Evolutionary conservation across 768 basidiomycete genomes (phyloP).

Genomic region (Flagelloscypha sp.): DNA sequence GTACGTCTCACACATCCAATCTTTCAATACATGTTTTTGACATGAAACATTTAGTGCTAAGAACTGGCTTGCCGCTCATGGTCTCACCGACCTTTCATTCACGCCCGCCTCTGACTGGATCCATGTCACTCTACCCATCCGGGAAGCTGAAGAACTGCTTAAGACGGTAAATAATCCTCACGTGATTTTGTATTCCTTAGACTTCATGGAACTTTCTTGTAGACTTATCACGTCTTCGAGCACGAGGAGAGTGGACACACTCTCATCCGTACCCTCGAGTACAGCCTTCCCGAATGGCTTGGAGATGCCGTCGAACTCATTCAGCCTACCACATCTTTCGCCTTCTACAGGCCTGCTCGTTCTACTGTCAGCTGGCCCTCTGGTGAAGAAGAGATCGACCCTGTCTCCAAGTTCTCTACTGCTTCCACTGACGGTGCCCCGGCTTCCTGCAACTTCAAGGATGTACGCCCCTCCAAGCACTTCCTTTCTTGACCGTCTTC

Average conservation of each 20-base stretch:
- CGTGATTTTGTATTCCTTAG: too few relatives aligned
- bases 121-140: slow-evolving; percentile 12
- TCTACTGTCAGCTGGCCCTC: slow-evolving; percentile 1
- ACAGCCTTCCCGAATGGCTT: slow-evolving; percentile 18
- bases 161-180: too few relatives aligned
- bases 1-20: slow-evolving; percentile 9
- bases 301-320: slow-evolving; percentile 17
- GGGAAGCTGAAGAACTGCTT: slow-evolving; percentile 17
- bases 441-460: slow-evolving; percentile 7
- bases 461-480: slow-evolving; percentile 9
- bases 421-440: not conserved
- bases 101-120: slow-evolving; percentile 21
- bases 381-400: slow-evolving; percentile 4
- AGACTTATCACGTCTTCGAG: slow-evolving; percentile 13
- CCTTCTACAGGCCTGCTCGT: slow-evolving; percentile 2
- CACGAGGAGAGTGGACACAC: slow-evolving; percentile 13
- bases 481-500: too few relatives aligned
- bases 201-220: too few relatives aligned
- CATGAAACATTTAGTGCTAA: slow-evolving; percentile 13
- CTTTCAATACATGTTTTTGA: slow-evolving; percentile 10
- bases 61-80: slow-evolving; percentile 16
- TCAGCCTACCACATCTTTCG: slow-evolving; percentile 18
- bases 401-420: slow-evolving; percentile 7
- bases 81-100: slow-evolving; percentile 10
- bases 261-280: slow-evolving; percentile 17